Evolutionary conservation across 2,329 filamentous ascomycete genomes (phyloP), one percentile per base, ranked within the genome.

Genomic region (Rhynchosporium agropyri): DNA sequence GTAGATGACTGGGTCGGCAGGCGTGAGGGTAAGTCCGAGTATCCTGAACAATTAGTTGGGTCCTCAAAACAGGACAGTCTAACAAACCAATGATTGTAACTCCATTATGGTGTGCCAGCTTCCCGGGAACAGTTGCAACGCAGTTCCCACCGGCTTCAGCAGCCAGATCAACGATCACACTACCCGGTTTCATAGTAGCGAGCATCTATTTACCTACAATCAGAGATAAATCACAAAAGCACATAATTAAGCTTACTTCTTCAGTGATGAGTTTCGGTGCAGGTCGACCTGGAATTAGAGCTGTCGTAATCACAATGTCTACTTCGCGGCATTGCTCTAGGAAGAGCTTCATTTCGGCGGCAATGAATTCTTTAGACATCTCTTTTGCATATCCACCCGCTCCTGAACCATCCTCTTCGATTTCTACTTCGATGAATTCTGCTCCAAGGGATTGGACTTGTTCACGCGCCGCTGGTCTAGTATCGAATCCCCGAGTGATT

Each of bases 361-460:
- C 91, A 74, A 95, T 92, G 72, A 96, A 97, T 69, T 94, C 92
- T 72, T 94, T 92, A 60, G 91, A 95, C 92, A 96, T 96, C 73
- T 93, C 91, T 73, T 96, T 96, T 59, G 91, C 91, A 72, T 97
- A 97, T 15, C 92, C 92, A 33, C 92, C 92, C 8, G 89, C 87
- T 2, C 91, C 92, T 12, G 89, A 87, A 1, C 92, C 92, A 64
- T 95, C 91, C 76, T 97, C 92, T 68, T 94, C 76, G 28, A 96
- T 81, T 13, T 91, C 89, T 28, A 96, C 92, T 76, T 96, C 91
- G 69, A 96, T 85, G 71, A 96, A 96, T 72, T 96, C 92, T 20
- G 92, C 92, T 31, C 92, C 92, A 0, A 96, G 84, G 4, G 91
- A 96, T 74, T 96, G 90, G 1, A 97, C 91, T 77, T 96, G 92